Evolutionary conservation across 1,284 basidiomycete species (phyloP), one percentile per base, ranked within the genome.

Genomic region (Ganoderma boninense): DNA sequence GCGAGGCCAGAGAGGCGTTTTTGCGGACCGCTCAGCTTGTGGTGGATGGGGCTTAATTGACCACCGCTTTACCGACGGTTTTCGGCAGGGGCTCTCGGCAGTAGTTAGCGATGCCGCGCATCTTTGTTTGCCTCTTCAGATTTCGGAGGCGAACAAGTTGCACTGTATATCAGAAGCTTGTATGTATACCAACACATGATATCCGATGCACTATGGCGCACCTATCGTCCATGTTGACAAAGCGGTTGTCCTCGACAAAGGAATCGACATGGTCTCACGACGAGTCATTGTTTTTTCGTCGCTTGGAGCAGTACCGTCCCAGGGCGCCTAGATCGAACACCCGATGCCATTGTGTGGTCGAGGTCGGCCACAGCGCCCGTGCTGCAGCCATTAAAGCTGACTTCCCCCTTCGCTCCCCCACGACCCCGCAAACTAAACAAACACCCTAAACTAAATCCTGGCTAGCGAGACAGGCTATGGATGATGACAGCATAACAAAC

Each of bases 11-110:
- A 67, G 74, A 72, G 23, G 65, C 74, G 32, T 82, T 82, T 63
- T 32, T 81, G 54, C 71, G 76, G 64, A 71, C 78, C 32, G 80
- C 79, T 5, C 71, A 69, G 65, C 73, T 77, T 60, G 79, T 75
- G 8, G 73, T 77, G 52, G 73, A 73, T 26, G 67, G 68, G 56
- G 63, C 64, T 11, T 73, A 74, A 42, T 61, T 13, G 38, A 10
- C 46, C 46, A 1, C 46, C 46, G 46, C 46, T n/a, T n/a, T 49
- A 49, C 7, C 46, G 46, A 49, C 46, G n/a, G 40, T 13, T 42
- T 43, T 62, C 23, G 59, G 20, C 35, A 40, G 40, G 40, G 59
- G 38, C 10, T 42, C 38, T 29, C n/a, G 49, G 49, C 43, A 46
- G 16, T 63, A 43, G 61, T 13, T 49, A 38, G n/a, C n/a, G 42